A percentile compares a stretch with the other conserved stretches of the same genome.
phyloP scores from a whole-genome alignment of 2,329 filamentous ascomycete genomes.

The Hypoxylon sp. region DNA sequence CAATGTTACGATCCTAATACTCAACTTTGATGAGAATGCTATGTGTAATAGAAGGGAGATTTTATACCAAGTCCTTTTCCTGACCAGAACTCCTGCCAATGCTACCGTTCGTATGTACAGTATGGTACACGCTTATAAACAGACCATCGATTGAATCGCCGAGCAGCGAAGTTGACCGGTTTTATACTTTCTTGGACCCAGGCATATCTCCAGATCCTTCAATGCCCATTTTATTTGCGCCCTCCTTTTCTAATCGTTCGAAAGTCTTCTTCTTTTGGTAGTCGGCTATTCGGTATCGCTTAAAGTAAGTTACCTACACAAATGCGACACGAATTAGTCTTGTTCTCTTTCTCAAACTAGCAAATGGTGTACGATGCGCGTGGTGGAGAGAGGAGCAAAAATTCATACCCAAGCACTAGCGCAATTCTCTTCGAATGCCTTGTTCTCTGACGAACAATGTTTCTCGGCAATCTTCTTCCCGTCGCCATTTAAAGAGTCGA shows the following conservation, averaged over 20 bases:
- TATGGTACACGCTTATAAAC: conserved; percentile 29
- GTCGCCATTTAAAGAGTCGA: conserved; percentile 72
- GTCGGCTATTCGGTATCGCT: conserved; percentile 94
- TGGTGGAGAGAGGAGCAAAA: conserved; percentile 34
- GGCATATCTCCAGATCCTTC: conserved; percentile 30
- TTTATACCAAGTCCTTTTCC: conserved; percentile 18
- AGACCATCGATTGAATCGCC: neutral
- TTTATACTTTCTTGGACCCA: conserved; percentile 19
- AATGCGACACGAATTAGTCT: conserved; percentile 8
- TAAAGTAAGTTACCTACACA: conserved; percentile 92
- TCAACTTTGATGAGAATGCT: neutral
- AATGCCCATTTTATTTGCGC: conserved; percentile 56
- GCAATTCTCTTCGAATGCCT: conserved; percentile 83
- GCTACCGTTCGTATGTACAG: conserved; percentile 31
- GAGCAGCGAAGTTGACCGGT: too few species aligned
- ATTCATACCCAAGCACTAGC: conserved; percentile 90
- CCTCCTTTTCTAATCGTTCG: conserved; percentile 76
- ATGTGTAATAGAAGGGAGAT: conserved; percentile 26
- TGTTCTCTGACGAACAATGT: conserved; percentile 67
- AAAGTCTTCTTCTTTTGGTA: conserved; percentile 83
- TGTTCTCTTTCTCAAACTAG: too few species aligned
- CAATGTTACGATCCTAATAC: neutral
- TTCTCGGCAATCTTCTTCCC: conserved; percentile 62
- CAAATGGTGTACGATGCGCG: too few species aligned
- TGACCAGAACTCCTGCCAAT: conserved; percentile 34